These are phyloP conservation scores for Cucurbita ficifolia DNA, from an alignment of 306 rosid species.

Conservation along the genomic window DNA sequence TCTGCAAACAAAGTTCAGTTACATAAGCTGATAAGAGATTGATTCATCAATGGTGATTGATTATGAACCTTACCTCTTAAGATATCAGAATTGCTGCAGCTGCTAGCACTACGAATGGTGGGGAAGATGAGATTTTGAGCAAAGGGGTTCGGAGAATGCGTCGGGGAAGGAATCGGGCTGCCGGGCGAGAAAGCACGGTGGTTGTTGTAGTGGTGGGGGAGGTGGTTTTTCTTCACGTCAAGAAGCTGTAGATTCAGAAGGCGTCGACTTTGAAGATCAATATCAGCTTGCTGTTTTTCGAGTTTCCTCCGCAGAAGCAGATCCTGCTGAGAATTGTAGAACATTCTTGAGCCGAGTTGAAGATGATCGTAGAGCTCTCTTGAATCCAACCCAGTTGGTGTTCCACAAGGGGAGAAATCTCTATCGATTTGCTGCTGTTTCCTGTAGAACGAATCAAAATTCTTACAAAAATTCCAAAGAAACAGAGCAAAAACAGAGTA, in stretches of 20 bases:
- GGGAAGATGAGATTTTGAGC: slow-evolving; percentile 32
- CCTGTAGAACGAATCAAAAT: slow-evolving; percentile 23
- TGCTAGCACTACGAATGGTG: slow-evolving; percentile 24
- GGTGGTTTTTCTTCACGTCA: slow-evolving; percentile 59
- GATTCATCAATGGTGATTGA: background rate
- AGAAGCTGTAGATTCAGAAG: slow-evolving; percentile 82
- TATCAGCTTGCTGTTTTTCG: slow-evolving; percentile 84
- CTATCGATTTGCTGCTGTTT: slow-evolving; percentile 72
- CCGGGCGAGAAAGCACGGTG: slow-evolving; percentile 52
- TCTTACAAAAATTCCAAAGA: background rate
- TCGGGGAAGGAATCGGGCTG: slow-evolving; percentile 67
- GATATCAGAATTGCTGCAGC: background rate
- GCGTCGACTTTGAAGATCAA: slow-evolving; percentile 78
- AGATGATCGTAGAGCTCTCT: slow-evolving; percentile 64
- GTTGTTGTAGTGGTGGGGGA: slow-evolving; percentile 15
- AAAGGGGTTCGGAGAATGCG: slow-evolving; percentile 47
- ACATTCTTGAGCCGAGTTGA: slow-evolving; percentile 78
- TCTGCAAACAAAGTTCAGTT: slow-evolving; percentile 24
- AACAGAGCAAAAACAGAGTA: background rate
- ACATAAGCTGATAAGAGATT: background rate
- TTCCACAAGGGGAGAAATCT: slow-evolving; percentile 84
- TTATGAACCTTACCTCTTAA: background rate
- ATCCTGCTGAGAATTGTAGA: slow-evolving; percentile 57
- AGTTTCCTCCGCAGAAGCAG: slow-evolving; percentile 81
- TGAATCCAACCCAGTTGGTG: slow-evolving; percentile 70